Evolutionary conservation across 768 basidiomycete genomes (phyloP), one percentile per base, ranked within the genome.

Genomic region (Phylloporus rhodoxanthus): DNA sequence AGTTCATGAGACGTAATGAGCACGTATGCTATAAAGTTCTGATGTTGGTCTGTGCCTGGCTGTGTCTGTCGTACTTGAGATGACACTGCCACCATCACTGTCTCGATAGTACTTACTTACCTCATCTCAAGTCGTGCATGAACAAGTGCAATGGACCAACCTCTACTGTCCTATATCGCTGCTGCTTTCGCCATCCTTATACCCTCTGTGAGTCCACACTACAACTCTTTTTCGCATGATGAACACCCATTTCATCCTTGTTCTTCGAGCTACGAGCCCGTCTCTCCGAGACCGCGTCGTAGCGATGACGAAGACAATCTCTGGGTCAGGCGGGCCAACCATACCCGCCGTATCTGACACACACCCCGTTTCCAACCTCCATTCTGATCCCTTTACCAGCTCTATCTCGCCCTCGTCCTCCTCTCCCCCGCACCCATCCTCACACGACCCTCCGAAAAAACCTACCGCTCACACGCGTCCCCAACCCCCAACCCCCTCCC

Each of bases 181-280:
- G 57, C 68, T 13, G 56, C 53, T 28, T 7, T 60, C 33, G 57
- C 58, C 47, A 13, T 62, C 40, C 45, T 56, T 8, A 42, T 66
- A 50, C 59, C 66, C 25, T 52, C 57, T 10, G 66, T 69, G 56
- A 68, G 66, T 69, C 25, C 20, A 10, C 42, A n/a, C 29, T 5
- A 26, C 11, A 26, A 11, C 13, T 17, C 13, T 37, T 38, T 25
- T 49, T 19, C 42, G 38, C 50, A 63, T 54, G 87, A 87, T 87
- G 84, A 80, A 71, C 57, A 68, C 72, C 73, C 71, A 49, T 67
- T 79, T 87, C 88, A 91, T 91, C 87, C 87, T 91, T 91, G 87
- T 91, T 90, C 87, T 90, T 85, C 74, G 88, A 90, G 84, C 73
- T 63, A 59, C 69, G 82, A 82, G 87, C 75, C 2, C 68, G 55